Evolutionary conservation across 768 basidiomycete species (phyloP).

Genomic region (Mycena pura): DNA sequence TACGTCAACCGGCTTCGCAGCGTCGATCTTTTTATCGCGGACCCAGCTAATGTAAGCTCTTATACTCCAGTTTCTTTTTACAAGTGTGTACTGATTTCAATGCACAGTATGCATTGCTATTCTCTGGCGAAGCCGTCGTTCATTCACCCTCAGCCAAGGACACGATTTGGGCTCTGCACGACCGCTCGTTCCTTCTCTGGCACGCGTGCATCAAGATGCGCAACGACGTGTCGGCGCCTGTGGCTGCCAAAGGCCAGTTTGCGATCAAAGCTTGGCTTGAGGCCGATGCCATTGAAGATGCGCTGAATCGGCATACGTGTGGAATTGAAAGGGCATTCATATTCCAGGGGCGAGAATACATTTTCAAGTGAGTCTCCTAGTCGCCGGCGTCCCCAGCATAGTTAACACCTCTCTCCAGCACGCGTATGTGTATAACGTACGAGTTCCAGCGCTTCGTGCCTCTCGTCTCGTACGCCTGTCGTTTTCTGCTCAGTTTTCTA

Average conservation of each 20-base stretch:
- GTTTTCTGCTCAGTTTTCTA: not conserved
- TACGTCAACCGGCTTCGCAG: slow-evolving; percentile 47
- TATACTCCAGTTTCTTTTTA: not conserved
- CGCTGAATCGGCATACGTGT: slow-evolving; percentile 70
- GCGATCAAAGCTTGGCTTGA: slow-evolving; percentile 75
- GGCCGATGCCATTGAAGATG: slow-evolving; percentile 68
- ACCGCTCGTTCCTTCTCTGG: slow-evolving; percentile 75
- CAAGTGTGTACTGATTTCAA: slow-evolving; percentile 1
- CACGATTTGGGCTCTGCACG: slow-evolving; percentile 77
- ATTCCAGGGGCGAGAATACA: slow-evolving; percentile 73
- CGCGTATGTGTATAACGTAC: slow-evolving; percentile 72
- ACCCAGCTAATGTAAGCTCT: slow-evolving; percentile 68
- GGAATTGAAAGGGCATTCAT: slow-evolving; percentile 70
- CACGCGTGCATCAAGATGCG: slow-evolving; percentile 73
- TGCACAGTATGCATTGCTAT: slow-evolving; percentile 70
- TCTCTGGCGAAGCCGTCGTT: slow-evolving; percentile 71
- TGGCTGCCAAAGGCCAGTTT: slow-evolving; percentile 64
- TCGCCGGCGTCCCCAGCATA: slow-evolving; percentile 11
- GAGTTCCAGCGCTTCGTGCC: slow-evolving; percentile 74
- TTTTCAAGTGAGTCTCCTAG: slow-evolving; percentile 69
- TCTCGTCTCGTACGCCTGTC: slow-evolving; percentile 55
- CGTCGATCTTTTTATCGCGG: slow-evolving; percentile 62
- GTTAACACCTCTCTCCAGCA: slow-evolving; percentile 45
- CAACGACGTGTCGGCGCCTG: slow-evolving; percentile 44
- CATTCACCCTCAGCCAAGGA: slow-evolving; percentile 60